Base-by-base conservation (phyloP, 169 alveolate species). In the Prorocentrum cordatum region DNA sequence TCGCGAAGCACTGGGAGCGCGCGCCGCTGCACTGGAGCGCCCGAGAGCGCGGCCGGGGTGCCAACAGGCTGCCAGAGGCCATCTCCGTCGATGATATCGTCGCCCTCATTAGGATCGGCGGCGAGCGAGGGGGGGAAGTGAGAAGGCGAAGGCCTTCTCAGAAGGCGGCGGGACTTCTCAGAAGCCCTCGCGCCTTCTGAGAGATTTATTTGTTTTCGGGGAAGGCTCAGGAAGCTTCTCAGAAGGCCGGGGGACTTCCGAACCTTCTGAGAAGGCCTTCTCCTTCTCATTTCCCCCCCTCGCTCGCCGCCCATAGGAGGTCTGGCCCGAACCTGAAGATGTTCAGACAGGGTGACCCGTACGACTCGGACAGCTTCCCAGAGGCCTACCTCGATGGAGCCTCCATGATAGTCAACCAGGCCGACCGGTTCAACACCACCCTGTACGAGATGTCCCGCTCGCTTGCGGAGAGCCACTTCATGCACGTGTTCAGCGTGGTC, bases 401-500 rank as follows among this genome's bases (percentile, higher is more conserved):
- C 29, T 80, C 92, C 5, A 36, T 83, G 12, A 61, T 92, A 18
- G 5, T 68, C 58, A 92, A 92, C 33, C 89, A 83, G 80, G 93
- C 93, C 2, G 93, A 92, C 92, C 18, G 93, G 24, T n/a, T 58
- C 6, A 36, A 27, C 47, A 58, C 31, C 20, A 3, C 5, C 0
- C 71, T 92, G 22, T 31, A 22, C 10, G 26, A 29, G 18, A 24
- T 92, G 26, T 92, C 92, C 67, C 83, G 31, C 35, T 26, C 22
- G 18, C 66, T 92, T 9, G 92, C 86, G 7, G 16, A 26, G 29
- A 9, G 24, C 18, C 35, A n/a, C 70, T 83, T 92, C 32, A 3
- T 22, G 24, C 92, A 92, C 75, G 85, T 64, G 26, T 92, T 92
- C 33, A 82, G 85, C n/a, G 93, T 92, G 39, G 36, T 36, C 31